Evolutionary conservation across 2,329 filamentous ascomycete species (phyloP).

Genomic region (Ambrosiella beaveri): DNA sequence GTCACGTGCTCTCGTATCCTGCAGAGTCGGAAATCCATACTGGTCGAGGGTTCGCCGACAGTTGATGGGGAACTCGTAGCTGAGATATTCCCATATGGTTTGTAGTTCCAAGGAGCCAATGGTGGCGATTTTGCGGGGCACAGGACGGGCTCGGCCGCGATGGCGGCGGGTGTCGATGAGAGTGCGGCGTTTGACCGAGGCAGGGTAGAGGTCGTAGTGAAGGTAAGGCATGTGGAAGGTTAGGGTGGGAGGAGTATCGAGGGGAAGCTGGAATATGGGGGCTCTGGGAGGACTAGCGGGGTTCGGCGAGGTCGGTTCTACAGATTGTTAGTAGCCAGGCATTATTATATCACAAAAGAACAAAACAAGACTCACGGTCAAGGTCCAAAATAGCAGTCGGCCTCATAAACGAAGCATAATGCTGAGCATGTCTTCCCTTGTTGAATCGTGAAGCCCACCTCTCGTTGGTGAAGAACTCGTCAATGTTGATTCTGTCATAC

Average conservation of each 20-base stretch:
- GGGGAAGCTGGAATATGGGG: not conserved
- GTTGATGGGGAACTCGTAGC: conserved; percentile 43
- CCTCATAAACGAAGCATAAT: conserved; percentile 32
- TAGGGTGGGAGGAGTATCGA: conserved; percentile 18
- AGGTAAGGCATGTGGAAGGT: conserved; percentile 42
- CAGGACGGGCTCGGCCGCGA: conserved; percentile 37
- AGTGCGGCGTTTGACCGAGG: conserved; percentile 36
- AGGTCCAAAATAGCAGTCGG: conserved; percentile 18
- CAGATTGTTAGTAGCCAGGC: not conserved
- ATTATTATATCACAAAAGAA: not conserved
- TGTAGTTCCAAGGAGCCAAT: conserved; percentile 39
- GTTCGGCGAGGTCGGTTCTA: not conserved
- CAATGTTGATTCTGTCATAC: conserved; percentile 21
- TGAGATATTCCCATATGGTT: conserved; percentile 46
- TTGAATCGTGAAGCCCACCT: conserved; percentile 33
- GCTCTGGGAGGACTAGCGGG: not conserved
- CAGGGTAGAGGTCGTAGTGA: conserved; percentile 46
- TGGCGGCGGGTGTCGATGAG: conserved; percentile 33
- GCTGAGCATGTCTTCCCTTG: conserved; percentile 30
- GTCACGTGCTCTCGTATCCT: conserved; percentile 42
- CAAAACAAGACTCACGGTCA: conserved; percentile 1
- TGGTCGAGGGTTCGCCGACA: conserved; percentile 45
- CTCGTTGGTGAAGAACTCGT: conserved; percentile 27
- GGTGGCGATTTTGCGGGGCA: conserved; percentile 35
- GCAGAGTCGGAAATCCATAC: conserved; percentile 43